Base-by-base conservation (phyloP, 345 rosid species). In the Citrus mangshanensis region DNA sequence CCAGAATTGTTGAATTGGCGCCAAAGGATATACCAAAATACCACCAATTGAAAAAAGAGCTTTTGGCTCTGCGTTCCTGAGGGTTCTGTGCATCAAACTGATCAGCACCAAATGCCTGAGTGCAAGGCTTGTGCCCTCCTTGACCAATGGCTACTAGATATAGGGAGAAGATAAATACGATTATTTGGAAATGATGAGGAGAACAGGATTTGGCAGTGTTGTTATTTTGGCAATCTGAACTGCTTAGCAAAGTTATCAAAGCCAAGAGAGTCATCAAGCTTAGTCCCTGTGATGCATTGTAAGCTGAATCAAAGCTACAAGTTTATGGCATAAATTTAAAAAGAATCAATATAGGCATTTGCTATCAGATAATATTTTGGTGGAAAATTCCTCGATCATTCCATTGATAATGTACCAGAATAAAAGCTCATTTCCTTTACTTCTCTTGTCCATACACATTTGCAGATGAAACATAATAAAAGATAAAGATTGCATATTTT, bases 211-310 rank as follows among this genome's bases (percentile, higher is more conserved):
- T 61, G 56, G 22, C 7, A 54, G 7, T n/a, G 27, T 56, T 78
- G 12, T 63, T 81, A 30, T 71, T 77, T 71, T 78, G 28, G 80
- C 87, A 85, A 59, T 83, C 84, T 14, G 83, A 80, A 82, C 86
- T 77, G 77, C 86, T 68, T n/a, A 77, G 68, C 21, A 87, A 81
- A 66, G 92, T 88, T 76, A 91, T 71, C 56, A 87, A 72, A 9
- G 97, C 95, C 18, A 97, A 93, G 21, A 91, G 67, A 13, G 95
- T 92, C 81, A 95, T 56, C 82, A 88, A 71, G 61, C 83, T 81
- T 67, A 89, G 90, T 38, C 93, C 95, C 93, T 89, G 86, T 74
- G 40, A 59, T 46, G 59, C 84, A 85, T 46, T 46, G 13, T 25
- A 38, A 25, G 40, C 8, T 2, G 55, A 34, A 2, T 16, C 58